A percentile compares a stretch with the other conserved stretches of the same genome.
Conservation (phyloP, 2,329 filamentous ascomycete species). For the Monosporascus ibericus region DNA sequence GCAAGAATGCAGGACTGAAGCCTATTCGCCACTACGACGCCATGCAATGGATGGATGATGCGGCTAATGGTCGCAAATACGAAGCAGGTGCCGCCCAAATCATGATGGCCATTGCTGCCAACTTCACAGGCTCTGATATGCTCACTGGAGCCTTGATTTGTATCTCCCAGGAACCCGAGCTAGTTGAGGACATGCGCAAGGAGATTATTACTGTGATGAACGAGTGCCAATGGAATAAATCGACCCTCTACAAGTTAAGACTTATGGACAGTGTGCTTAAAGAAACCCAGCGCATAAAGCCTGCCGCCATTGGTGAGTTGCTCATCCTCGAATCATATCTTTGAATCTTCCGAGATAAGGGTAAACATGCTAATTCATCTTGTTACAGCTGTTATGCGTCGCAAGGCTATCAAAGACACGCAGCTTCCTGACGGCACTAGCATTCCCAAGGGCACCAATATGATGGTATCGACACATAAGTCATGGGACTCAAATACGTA, state of each 20-base stretch:
- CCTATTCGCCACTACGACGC: slow-evolving; percentile 24
- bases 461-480: slow-evolving; percentile 17
- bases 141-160: slow-evolving; percentile 31
- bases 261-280: slow-evolving; percentile 32
- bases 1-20: slow-evolving; percentile 5
- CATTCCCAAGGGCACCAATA: slow-evolving; percentile 13
- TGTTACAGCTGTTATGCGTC: slow-evolving; percentile 14
- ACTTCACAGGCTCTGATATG: slow-evolving; percentile 30
- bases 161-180: slow-evolving; percentile 33
- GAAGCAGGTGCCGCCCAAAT: slow-evolving; percentile 25
- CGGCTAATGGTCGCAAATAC: slow-evolving; percentile 18
- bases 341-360: neutral
- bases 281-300: slow-evolving; percentile 27
- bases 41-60: slow-evolving; percentile 33
- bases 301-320: slow-evolving; percentile 17
- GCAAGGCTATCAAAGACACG: slow-evolving; percentile 8
- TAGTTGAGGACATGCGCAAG: slow-evolving; percentile 34
- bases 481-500: slow-evolving; percentile 17
- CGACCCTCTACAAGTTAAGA: slow-evolving; percentile 23
- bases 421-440: slow-evolving; percentile 14
- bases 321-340: neutral
- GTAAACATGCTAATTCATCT: neutral
- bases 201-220: slow-evolving; percentile 29
- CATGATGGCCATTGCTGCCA: slow-evolving; percentile 23
- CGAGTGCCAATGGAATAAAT: slow-evolving; percentile 16